Percentiles rank a stretch among this genome's conserved stretches.
Conservation (phyloP, 495 filamentous ascomycete species). For the Aspergillus olivimuriae region DNA sequence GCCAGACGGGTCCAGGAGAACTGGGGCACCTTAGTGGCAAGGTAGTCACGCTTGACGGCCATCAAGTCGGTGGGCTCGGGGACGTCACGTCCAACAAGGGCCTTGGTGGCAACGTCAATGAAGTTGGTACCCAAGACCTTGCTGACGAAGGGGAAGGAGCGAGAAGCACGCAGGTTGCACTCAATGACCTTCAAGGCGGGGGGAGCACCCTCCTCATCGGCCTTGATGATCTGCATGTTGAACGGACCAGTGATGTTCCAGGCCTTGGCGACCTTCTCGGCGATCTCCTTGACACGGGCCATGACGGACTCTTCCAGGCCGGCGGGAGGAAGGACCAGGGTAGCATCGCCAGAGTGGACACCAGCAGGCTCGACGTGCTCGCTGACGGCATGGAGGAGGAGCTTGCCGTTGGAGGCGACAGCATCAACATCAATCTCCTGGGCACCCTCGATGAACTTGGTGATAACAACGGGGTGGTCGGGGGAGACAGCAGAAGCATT, state of each 20-base stretch:
- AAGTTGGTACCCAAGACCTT: conserved; percentile 98
- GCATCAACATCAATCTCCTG: conserved; percentile 98
- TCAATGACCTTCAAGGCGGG: conserved; percentile 97
- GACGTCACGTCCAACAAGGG: conserved; percentile 82
- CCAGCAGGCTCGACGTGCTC: conserved; percentile 97
- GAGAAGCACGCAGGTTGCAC: conserved; percentile 93
- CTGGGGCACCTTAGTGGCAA: conserved; percentile 95
- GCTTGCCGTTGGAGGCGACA: conserved; percentile 78
- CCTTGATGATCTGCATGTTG: conserved; percentile 99
- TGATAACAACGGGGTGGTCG: conserved; percentile 96
- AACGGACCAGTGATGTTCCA: conserved; percentile 94
- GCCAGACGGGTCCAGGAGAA: conserved; percentile 97
- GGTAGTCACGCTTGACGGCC: conserved; percentile 89
- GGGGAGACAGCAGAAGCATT: conserved; percentile 89
- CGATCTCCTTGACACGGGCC: conserved; percentile 85
- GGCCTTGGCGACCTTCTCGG: conserved; percentile 87
- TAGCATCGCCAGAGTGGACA: conserved; percentile 97
- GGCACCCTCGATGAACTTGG: conserved; percentile 96
- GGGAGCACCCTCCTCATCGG: no score
- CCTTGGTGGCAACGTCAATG: conserved; percentile 98
- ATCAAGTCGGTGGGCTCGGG: conserved; percentile 73
- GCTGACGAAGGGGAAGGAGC: conserved; percentile 96
- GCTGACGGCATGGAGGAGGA: conserved; percentile 89
- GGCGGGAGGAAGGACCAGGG: conserved; percentile 91
- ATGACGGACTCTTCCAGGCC: conserved; percentile 88